Evolutionary conservation across 78 protist species (phyloP).

Genomic region (Dictyostelium capitatum): DNA sequence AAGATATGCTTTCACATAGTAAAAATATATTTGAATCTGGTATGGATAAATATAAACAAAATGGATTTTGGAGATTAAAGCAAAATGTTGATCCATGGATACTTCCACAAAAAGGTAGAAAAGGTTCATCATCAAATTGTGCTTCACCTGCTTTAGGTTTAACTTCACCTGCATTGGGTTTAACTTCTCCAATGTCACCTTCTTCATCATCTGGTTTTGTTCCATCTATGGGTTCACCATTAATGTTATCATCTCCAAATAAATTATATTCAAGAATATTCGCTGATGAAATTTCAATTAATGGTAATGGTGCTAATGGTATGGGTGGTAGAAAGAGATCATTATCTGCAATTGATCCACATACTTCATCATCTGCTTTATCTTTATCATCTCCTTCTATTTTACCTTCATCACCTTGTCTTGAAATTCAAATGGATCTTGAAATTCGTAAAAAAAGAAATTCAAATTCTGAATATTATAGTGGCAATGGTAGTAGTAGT

Average conservation of each 20-base stretch:
- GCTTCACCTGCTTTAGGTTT: not conserved
- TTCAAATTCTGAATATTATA: not conserved
- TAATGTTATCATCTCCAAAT: constrained; percentile 13
- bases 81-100: constrained; percentile 63
- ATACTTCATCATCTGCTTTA: not conserved
- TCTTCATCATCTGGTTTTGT: not conserved
- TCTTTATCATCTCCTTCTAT: not conserved
- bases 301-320: not conserved
- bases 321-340: constrained; percentile 14
- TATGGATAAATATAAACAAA: constrained; percentile 76
- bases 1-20: constrained; percentile 66
- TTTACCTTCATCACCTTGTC: not conserved
- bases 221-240: constrained; percentile 23
- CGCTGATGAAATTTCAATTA: not conserved
- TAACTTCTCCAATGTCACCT: constrained; percentile 5
- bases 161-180: not conserved
- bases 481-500: not conserved
- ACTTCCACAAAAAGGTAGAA: constrained; percentile 48
- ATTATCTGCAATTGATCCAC: not conserved
- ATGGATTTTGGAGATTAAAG: constrained; percentile 78
- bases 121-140: not conserved
- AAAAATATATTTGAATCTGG: constrained; percentile 79
- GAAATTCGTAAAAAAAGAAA: constrained; percentile 9
- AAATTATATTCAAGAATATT: not conserved
- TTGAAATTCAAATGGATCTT: constrained; percentile 20